Evolutionary conservation across 768 basidiomycete species (phyloP), one percentile per base, ranked within the genome.

Genomic region (Mycena rebaudengoi): DNA sequence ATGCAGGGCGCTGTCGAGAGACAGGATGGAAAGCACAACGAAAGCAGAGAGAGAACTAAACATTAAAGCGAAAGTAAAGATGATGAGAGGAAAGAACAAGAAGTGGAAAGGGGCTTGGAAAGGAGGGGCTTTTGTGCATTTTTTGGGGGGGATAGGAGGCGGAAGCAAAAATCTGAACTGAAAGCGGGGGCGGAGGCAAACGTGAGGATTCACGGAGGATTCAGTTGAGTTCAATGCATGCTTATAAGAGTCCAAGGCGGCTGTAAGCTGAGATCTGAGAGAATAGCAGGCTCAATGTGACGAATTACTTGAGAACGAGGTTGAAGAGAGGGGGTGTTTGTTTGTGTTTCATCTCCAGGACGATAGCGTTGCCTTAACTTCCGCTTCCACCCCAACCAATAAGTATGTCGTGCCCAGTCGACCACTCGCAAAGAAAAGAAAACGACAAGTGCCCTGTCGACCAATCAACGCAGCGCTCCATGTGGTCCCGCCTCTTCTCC

Each of bases 401-500:
- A n/a, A n/a, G n/a, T n/a, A n/a, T 60, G 57, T 46, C 66, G 4
- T 68, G 66, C 28, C 66, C 66, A 7, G 62, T 68, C 30, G 62
- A 68, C 62, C 62, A 64, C 48, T 63, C 65, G 21, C 58, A 60
- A 26, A 55, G 50, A 40, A 44, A 43, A 30, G 25, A 3, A 37
- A 55, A 60, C 20, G 46, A 56, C n/a, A n/a, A n/a, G n/a, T n/a
- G n/a, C 70, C 82, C 80, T 23, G 80, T 81, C 7, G 77, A 83
- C 68, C 76, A 82, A 60, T 69, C 66, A 37, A 68, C 50, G 61
- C 68, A 66, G 64, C 73, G 67, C 29, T 77, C 79, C 26, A 76
- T 76, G 45, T 83, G 84, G 83, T 70, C 73, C 62, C 76, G 74
- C 28, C 77, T 84, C 50, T 75, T 81, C 52, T 78, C 82, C 33